Base-by-base conservation (phyloP, 306 rosid species). In the Ceratonia siliqua region DNA sequence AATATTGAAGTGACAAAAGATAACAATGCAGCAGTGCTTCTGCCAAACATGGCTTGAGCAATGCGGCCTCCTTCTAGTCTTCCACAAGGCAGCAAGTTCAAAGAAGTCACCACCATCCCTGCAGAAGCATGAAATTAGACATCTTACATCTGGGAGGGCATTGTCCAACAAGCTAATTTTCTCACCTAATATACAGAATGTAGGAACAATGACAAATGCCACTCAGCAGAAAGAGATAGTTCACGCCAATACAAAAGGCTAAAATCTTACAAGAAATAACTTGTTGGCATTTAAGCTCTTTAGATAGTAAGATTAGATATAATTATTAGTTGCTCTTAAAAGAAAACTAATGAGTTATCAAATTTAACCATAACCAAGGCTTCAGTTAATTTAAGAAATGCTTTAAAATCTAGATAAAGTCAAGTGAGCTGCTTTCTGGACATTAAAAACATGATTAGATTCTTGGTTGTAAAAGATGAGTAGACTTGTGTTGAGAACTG, bases 31-130 rank as follows among this genome's bases (percentile, higher is more conserved):
- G 97, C 92, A 0, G 89, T 89, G 78, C 85, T 87, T 84, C 97
- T 87, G 14, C 97, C 97, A 7, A 94, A 85, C 90, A 94, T 86
- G 76, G 98, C 98, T 75, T 94, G 98, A 0, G 91, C 92, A 27
- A 94, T 94, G 32, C 98, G 89, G 24, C 98, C 98, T 71, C 98
- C 98, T 83, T 94, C 98, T 2, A 94, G 88, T 79, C 96, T 84
- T 43, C 98, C 98, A 75, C 91, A 85, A 0, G 96, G 97, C 62
- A 94, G 79, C 79, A 94, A 83, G 88, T 94, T 94, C 85, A 94
- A 65, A 45, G 98, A 88, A 11, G 98, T 94, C 80, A 91, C 97
- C 77, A 94, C 98, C 98, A 94, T 94, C 21, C 98, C 98, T 93
- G 81, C 70, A 66, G n/a, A n/a, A 74, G 14, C 62, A 79, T 72